These are phyloP conservation scores for Russula virescens DNA, from an alignment of 768 basidiomycete species.

Conservation along the genomic window DNA sequence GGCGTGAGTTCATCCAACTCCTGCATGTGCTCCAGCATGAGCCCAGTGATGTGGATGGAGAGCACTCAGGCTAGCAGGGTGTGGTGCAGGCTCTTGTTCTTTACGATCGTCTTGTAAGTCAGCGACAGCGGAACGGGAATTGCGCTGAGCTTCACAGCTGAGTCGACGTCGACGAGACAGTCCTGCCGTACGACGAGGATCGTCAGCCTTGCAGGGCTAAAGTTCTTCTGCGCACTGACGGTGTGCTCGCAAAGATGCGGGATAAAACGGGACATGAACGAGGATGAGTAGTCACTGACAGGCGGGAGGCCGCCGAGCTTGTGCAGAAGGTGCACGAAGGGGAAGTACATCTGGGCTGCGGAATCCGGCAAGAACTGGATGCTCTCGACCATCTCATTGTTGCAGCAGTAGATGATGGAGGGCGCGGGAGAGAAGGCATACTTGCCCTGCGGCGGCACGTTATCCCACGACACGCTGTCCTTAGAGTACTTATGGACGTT, in stretches of 20 bases:
- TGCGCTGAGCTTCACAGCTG: slow-evolving; percentile 66
- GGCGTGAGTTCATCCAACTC: slow-evolving; percentile 59
- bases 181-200: slow-evolving; percentile 91
- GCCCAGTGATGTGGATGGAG: slow-evolving; percentile 81
- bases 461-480: slow-evolving; percentile 68
- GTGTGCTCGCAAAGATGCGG: slow-evolving; percentile 84
- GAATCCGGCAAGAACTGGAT: slow-evolving; percentile 71
- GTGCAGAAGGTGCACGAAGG: slow-evolving; percentile 58
- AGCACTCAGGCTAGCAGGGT: slow-evolving; percentile 93
- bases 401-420: slow-evolving; percentile 95
- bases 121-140: slow-evolving; percentile 70
- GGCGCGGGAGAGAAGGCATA: slow-evolving; percentile 78
- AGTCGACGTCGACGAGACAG: slow-evolving; percentile 85
- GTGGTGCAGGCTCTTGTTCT: slow-evolving; percentile 77
- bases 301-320: slow-evolving; percentile 59
- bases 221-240: slow-evolving; percentile 95
- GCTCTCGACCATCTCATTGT: slow-evolving; percentile 98
- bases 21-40: slow-evolving; percentile 72
- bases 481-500: slow-evolving; percentile 58
- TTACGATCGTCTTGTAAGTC: slow-evolving; percentile 77
- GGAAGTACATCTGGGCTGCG: slow-evolving; percentile 62
- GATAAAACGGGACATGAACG: slow-evolving; percentile 94
- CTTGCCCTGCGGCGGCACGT: slow-evolving; percentile 65
- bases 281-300: slow-evolving; percentile 92
- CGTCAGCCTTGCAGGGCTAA: slow-evolving; percentile 90